Evolutionary conservation across 2,329 filamentous ascomycete species (phyloP).

Genomic region (Fusarium caatingaense): DNA sequence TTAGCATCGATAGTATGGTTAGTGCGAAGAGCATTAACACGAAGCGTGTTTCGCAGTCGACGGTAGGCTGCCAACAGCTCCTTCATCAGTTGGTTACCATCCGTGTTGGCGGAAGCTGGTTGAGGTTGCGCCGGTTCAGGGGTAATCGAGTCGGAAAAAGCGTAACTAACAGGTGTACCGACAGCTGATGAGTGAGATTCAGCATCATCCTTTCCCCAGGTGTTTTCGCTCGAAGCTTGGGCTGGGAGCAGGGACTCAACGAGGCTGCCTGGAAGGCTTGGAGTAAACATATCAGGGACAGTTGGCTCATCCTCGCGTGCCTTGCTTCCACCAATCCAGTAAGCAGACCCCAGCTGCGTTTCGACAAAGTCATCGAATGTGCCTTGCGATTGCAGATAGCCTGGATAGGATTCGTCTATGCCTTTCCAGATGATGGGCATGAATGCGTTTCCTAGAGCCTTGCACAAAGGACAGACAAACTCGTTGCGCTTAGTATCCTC

Average conservation of each 20-base stretch:
- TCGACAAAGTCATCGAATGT: conserved; percentile 77
- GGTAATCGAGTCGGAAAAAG: conserved; percentile 52
- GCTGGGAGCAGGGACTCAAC: conserved; percentile 54
- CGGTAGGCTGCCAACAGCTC: conserved; percentile 72
- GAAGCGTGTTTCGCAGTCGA: conserved; percentile 68
- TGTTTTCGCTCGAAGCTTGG: conserved; percentile 52
- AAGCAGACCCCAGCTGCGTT: conserved; percentile 62
- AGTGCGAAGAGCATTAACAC: conserved; percentile 63
- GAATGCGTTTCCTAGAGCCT: conserved; percentile 94
- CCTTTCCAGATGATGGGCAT: conserved; percentile 95
- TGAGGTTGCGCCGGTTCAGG: conserved; percentile 41
- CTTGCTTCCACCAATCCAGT: conserved; percentile 56
- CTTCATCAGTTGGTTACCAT: conserved; percentile 52
- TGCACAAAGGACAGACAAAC: conserved; percentile 96
- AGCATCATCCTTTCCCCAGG: conserved; percentile 56
- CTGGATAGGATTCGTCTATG: conserved; percentile 84
- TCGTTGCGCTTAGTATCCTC: conserved; percentile 83
- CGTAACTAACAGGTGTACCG: conserved; percentile 57
- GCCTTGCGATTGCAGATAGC: conserved; percentile 69
- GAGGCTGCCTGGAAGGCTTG: conserved; percentile 54
- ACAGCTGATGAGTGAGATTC: conserved; percentile 48
- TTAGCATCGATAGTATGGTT: conserved; percentile 50
- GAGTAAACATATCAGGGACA: conserved; percentile 49
- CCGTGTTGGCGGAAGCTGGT: conserved; percentile 18
- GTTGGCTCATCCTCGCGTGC: conserved; percentile 50